Evolutionary conservation across 345 rosid species (phyloP), one percentile per base, ranked within the genome.

Genomic region (Leavenworthia alabamica): DNA sequence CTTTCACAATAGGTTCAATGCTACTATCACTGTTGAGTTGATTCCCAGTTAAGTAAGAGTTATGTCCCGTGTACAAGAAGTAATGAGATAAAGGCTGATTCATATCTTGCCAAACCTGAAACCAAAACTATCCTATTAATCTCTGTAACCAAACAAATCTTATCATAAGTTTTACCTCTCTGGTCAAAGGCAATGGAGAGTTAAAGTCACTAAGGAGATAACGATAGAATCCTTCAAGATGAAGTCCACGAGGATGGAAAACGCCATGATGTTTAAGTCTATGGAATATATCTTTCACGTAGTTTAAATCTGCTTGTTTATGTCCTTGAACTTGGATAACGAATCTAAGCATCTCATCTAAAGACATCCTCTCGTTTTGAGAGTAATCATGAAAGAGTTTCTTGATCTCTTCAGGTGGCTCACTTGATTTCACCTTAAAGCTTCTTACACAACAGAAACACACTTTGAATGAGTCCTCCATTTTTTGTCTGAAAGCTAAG

Each of bases 1-100:
- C 88, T 39, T 65, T 66, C 31, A 47, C 73, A 23, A 91, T 91
- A 1, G 98, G 94, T 28, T 69, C 75, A 0, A 26, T 61, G 62
- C 90, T 83, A 75, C 96, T 75, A 10, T 68, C 32, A 24, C 96
- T 91, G 56, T 75, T 79, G 6, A 91, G 29, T 61, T 88, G 88
- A 63, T 91, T 86, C 48, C 96, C 92, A 11, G 95, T 91, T 59
- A 88, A 75, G 79, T 84, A 88, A 19, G 97, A 83, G 78, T 91
- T 91, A 66, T 91, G 96, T 59, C 98, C 93, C 13, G 98, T 86
- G 80, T 58, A 88, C 62, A 91, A 16, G 71, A 65, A 86, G 70
- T 86, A 88, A 77, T 91, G 98, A 4, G 96, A 74, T 59, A 88
- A 56, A 15, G 95, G 87, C 26, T 80, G 80, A 27, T 50, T 61